phyloP scores from a whole-genome alignment of 139 green algal species.

The Helicosporidium sp. region DNA sequence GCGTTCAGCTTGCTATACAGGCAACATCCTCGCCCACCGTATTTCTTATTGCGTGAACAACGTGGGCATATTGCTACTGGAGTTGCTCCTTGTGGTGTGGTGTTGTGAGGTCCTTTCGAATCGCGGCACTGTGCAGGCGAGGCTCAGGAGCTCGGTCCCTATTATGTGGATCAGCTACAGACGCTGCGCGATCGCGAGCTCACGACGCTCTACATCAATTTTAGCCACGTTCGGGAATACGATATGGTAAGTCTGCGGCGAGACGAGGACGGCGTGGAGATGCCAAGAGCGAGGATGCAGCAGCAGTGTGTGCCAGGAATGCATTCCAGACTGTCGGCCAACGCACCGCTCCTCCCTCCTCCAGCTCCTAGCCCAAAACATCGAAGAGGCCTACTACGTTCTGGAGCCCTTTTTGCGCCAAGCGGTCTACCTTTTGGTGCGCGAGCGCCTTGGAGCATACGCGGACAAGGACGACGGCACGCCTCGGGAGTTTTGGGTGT shows the following conservation, averaged over 20 bases:
- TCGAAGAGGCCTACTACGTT: slow-evolving; percentile 21
- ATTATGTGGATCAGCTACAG: slow-evolving; percentile 24
- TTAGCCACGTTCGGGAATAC: slow-evolving; percentile 43
- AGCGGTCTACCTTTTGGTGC: slow-evolving; percentile 52
- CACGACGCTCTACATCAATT: slow-evolving; percentile 61
- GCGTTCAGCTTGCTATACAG: no score
- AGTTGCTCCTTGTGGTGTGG: no score
- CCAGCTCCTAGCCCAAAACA: slow-evolving; percentile 10
- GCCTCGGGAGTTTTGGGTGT: slow-evolving; percentile 68
- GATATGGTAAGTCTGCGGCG: slow-evolving; percentile 35
- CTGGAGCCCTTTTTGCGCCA: slow-evolving; percentile 56
- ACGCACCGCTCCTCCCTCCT: slow-evolving; percentile 1
- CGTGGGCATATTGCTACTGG: no score
- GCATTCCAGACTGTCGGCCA: not conserved
- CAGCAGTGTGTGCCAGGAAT: slow-evolving; percentile 9
- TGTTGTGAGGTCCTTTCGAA: no score
- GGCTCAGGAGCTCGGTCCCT: not conserved
- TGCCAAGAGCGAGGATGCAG: no score
- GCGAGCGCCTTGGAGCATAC: slow-evolving; percentile 34
- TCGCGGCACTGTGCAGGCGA: slow-evolving; percentile 1
- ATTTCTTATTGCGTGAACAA: no score
- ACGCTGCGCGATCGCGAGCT: slow-evolving; percentile 29
- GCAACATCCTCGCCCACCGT: no score
- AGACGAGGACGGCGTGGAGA: slow-evolving; percentile 7
- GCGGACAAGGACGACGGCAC: slow-evolving; percentile 24